Conservation (phyloP, 139 green algal genomes). For the Choricystis sp. region DNA sequence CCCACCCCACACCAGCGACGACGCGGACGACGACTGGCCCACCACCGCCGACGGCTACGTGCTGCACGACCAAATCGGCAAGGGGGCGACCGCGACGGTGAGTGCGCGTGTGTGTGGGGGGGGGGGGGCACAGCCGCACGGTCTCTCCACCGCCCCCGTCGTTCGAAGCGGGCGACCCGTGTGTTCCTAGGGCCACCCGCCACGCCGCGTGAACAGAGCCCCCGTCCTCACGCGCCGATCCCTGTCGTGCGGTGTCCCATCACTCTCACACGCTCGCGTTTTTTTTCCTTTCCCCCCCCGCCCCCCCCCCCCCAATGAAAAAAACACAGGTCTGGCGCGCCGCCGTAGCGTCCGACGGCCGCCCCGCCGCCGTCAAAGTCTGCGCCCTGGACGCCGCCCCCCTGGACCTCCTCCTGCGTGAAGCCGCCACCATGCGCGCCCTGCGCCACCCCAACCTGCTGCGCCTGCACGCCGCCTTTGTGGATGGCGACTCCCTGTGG, state of each 20-base stretch:
- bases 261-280: too few relatives aligned
- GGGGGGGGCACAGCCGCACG: too few relatives aligned
- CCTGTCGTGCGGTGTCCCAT: too few relatives aligned
- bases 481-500: slow-evolving; percentile 74
- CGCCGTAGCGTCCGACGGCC: neutral
- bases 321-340: neutral
- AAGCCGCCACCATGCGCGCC: slow-evolving; percentile 87
- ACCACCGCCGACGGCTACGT: slow-evolving; percentile 58
- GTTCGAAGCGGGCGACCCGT: too few relatives aligned
- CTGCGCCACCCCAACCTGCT: slow-evolving; percentile 90
- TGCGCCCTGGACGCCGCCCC: neutral
- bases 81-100: slow-evolving; percentile 82
- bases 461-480: slow-evolving; percentile 79
- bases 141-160: too few relatives aligned
- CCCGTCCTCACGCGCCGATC: too few relatives aligned
- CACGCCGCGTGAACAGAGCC: too few relatives aligned
- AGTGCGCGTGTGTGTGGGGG: too few relatives aligned
- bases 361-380: neutral
- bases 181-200: too few relatives aligned
- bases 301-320: neutral
- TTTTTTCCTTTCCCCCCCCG: too few relatives aligned
- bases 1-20: too few relatives aligned
- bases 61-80: slow-evolving; percentile 80
- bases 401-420: slow-evolving; percentile 85
- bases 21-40: slow-evolving; percentile 15